These are phyloP conservation scores for Penicillium sp. DNA, from an alignment of 2,329 filamentous ascomycete species.

Conservation along the genomic window DNA sequence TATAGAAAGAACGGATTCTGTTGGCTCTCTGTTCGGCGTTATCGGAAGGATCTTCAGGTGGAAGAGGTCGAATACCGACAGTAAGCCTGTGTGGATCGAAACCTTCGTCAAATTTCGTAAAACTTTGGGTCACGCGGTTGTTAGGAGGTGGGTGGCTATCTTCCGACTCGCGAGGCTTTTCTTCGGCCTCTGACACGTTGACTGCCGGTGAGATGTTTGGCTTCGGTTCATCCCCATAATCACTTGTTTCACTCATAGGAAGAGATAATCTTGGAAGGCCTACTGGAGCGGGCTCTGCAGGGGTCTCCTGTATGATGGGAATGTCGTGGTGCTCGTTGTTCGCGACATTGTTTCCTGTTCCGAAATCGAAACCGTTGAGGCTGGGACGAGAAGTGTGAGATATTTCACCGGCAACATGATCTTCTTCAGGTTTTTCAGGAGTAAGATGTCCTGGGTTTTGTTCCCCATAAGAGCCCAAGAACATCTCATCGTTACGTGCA, in stretches of 20 bases:
- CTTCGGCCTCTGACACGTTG: constrained; percentile 26
- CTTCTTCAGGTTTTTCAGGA: background rate
- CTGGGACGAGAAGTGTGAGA: constrained; percentile 1
- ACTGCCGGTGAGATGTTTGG: constrained; percentile 41
- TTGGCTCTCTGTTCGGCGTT: constrained; percentile 94
- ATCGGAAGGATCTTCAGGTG: constrained; percentile 79
- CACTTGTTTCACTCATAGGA: constrained; percentile 48
- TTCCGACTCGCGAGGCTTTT: constrained; percentile 12
- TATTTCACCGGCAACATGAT: background rate
- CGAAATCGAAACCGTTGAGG: constrained; percentile 12
- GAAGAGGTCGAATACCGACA: constrained; percentile 73
- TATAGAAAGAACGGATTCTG: constrained; percentile 97
- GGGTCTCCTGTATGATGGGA: constrained; percentile 5
- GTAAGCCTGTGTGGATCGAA: constrained; percentile 51
- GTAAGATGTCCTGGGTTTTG: background rate
- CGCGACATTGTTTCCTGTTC: background rate
- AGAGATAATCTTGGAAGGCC: constrained; percentile 32
- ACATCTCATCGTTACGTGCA: constrained; percentile 4
- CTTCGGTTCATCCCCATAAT: constrained; percentile 54
- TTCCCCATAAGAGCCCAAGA: constrained; percentile 1
- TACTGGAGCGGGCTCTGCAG: constrained; percentile 1
- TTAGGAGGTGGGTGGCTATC: constrained; percentile 20
- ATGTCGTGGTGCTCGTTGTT: constrained; percentile 5
- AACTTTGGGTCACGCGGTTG: constrained; percentile 20
- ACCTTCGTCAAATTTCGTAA: constrained; percentile 22